Evolutionary conservation across 306 rosid genomes (phyloP), one percentile per base, ranked within the genome.

Genomic region (Vachellia collinsii): DNA sequence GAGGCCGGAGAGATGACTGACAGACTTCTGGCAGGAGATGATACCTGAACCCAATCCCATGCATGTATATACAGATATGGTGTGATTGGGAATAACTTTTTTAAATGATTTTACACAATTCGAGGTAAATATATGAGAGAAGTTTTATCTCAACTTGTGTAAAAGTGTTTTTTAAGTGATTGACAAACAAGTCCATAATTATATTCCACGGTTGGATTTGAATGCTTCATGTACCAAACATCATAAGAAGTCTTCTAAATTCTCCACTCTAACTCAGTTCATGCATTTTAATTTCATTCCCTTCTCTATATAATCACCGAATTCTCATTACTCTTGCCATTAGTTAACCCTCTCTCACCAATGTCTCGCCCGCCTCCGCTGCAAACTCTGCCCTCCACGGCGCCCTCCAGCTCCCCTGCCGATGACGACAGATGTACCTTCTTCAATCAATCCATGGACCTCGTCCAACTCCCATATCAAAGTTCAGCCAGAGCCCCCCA

Each of bases 391-490:
- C 66, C 84, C 39, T 76, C 87, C 11, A 43, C 82, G 37, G 76
- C 53, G 23, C 14, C 72, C 11, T 13, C 44, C 12, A 43, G 46
- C 16, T 20, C 61, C 50, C 81, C 65, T 44, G 79, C 66, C 51
- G 83, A 29, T 29, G 34, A 72, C 46, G 63, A 75, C n/a, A 48
- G 41, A 11, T 77, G 61, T 16, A 46, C 88, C 46, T 90, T 84
- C 88, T 83, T 83, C 80, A 61, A 86, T 76, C 90, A 81, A 7
- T 74, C 89, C 70, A 77, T 83, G 85, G 97, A 94, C 72, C 94
- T 88, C 5, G 82, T 71, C 46, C 84, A 80, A 14, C 70, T 77
- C 37, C 77, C 81, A 2, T 48, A 39, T n/a, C 62, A 38, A 64
- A 69, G 37, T 22, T 54, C 77, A 64, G 37, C 69, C 62, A 39